Evolutionary conservation across 208 protist species (phyloP), one percentile per base, ranked within the genome.

Genomic region (Trypanosoma congolense): DNA sequence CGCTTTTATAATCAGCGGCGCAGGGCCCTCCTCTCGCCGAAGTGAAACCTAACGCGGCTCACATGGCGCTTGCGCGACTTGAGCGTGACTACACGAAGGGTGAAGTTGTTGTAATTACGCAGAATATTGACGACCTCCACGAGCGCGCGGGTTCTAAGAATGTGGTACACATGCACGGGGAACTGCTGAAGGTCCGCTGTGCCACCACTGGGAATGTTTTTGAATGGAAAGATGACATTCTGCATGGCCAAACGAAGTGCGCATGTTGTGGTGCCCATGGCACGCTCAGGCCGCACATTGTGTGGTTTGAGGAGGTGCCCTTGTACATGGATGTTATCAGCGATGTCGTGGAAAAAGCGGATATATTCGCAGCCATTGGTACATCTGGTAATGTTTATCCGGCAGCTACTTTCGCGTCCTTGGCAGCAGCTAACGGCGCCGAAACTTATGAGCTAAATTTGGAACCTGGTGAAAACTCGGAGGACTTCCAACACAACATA

Each of bases 81-180:
- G 68, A 89, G 47, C 58, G 56, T 22, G 60, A 76, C 43, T 74
- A 78, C 25, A 10, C 12, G 3, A 28, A 30, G n/a, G 67, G 61
- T 14, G 31, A 25, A 9, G 78, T 92, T 2, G 47, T 61, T 2
- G 12, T 92, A 8, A 60, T 92, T 4, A 89, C 85, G 10, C 85
- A 92, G 47, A 92, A 89, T 55, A 62, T 89, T 41, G 85, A 92
- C 65, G 65, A 89, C 46, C 61, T 89, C 21, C 85, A 92, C 45
- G 80, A 88, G 57, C 69, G 79, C 1, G 85, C 78, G 3, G 78
- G 85, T 2, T 80, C 78, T 2, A 61, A 33, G 2, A 36, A 55
- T 9, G 81, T 92, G 8, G 18, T 92, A 30, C 85, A 92, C 61
- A 92, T 92, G 80, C 80, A 89, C 33, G 85, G 80, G n/a, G 78